Base-by-base conservation (phyloP, 371 early-diverging fungal species). In the Zopfochytrium polystomum region DNA sequence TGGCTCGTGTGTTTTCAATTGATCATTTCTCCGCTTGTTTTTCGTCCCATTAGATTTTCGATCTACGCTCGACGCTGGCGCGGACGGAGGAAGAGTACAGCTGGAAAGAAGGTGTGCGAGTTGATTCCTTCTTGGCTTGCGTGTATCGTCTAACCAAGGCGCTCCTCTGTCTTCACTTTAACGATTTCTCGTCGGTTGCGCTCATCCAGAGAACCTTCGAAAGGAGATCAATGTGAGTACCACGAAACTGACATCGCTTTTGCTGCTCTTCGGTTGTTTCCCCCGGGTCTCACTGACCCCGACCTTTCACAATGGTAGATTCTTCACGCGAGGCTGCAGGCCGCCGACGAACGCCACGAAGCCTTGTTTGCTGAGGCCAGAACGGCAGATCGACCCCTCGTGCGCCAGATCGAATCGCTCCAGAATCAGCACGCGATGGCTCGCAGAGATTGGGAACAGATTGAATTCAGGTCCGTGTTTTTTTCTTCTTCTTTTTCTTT, bases 361-460 rank as follows among this genome's bases (percentile, higher is more conserved):
- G 86, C 86, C 48, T 63, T 87, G 0, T 73, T 70, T 26, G 68
- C 72, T 6, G 69, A 74, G 7, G 61, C 62, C 1, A 72, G 87
- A 83, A 52, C 76, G 78, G 58, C 79, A 80, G 29, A 82, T 80
- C 22, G 71, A 76, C 85, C 88, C 1, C 72, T 88, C 1, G 63
- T 88, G 9, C 79, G 83, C 2, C 90, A 88, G 52, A 85, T 88
- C 42, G 86, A 90, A 45, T 66, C 65, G 1, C 57, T 90, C 18
- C 88, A 90, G 66, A 75, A 79, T 4, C 88, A 88, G 49, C 85
- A 86, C 42, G 65, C 76, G 0, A 34, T 66, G 1, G 82, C 86
- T 0, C 72, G 72, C 38, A 76, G 77, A 46, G 80, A 80, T 53
- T 85, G 87, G 79, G 88, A 90, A 60, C 77, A 80, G 50, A 60